Evolutionary conservation across 1,139 yeast species (phyloP).

Genomic region (Wickerhamiella pararugosa): DNA sequence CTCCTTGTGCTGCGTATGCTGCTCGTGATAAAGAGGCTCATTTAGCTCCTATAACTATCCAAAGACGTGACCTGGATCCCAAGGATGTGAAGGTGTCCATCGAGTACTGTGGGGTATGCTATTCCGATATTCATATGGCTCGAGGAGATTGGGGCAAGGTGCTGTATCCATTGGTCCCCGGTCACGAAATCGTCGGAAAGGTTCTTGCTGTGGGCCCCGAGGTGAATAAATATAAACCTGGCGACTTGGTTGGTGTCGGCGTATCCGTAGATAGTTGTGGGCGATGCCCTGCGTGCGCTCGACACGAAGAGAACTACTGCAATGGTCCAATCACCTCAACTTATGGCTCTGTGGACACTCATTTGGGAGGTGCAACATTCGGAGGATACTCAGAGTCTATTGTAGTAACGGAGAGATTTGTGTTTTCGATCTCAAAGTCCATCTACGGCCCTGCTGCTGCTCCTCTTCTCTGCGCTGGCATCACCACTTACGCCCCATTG

Average conservation of each 20-base stretch:
- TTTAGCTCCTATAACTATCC: background rate
- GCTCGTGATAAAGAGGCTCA: background rate
- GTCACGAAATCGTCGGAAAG: slow-evolving; percentile 81
- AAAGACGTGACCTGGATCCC: slow-evolving; percentile 18
- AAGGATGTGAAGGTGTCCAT: slow-evolving; percentile 48
- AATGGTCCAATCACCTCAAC: slow-evolving; percentile 56
- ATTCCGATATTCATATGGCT: slow-evolving; percentile 46
- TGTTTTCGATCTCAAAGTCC: slow-evolving; percentile 58
- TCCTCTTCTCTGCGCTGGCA: slow-evolving; percentile 70
- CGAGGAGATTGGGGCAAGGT: slow-evolving; percentile 58
- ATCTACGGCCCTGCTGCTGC: slow-evolving; percentile 61
- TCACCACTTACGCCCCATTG: slow-evolving; percentile 71
- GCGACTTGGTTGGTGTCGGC: slow-evolving; percentile 67
- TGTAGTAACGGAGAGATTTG: slow-evolving; percentile 66
- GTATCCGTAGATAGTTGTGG: slow-evolving; percentile 59
- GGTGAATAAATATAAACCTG: slow-evolving; percentile 56
- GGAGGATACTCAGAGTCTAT: slow-evolving; percentile 31
- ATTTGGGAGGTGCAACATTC: slow-evolving; percentile 44
- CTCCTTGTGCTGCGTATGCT: background rate
- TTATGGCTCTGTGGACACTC: slow-evolving; percentile 58
- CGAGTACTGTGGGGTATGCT: slow-evolving; percentile 30
- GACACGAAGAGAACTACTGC: slow-evolving; percentile 57
- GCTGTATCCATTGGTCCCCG: slow-evolving; percentile 61
- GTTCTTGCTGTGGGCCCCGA: slow-evolving; percentile 59
- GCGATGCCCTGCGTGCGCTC: slow-evolving; percentile 58